These are phyloP conservation scores for Hagleromyces aurorensis DNA, from an alignment of 805 yeast genomes.

Conservation along the genomic window DNA sequence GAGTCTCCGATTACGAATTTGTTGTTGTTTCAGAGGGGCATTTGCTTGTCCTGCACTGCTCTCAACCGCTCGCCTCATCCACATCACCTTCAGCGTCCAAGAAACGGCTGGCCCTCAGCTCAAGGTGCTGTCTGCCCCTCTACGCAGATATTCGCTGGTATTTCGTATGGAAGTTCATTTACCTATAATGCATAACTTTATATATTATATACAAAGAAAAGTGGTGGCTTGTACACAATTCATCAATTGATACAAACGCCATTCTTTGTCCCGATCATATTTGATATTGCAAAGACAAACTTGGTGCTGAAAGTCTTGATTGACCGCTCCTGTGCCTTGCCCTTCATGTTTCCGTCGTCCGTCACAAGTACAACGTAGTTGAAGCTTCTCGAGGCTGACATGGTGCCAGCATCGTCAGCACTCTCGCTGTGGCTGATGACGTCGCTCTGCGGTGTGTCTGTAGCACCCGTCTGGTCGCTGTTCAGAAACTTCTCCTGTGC, in stretches of 20 bases:
- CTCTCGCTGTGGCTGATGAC: constrained; percentile 2
- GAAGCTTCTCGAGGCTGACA: constrained; percentile 40
- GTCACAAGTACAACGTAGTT: constrained; percentile 57
- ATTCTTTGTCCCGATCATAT: constrained; percentile 17
- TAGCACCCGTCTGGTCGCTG: constrained; percentile 6
- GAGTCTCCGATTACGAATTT: too few species aligned
- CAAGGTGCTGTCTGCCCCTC: constrained; percentile 11
- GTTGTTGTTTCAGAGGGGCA: too few species aligned
- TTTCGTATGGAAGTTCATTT: constrained; percentile 16
- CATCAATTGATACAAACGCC: constrained; percentile 18
- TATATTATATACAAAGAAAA: constrained; percentile 3
- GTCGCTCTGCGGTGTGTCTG: constrained; percentile 7
- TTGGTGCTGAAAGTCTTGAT: constrained; percentile 30
- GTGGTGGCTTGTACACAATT: constrained; percentile 2
- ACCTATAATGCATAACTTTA: constrained; percentile 1
- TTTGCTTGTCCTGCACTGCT: too few species aligned
- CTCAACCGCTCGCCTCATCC: too few species aligned
- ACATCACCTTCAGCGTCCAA: too few species aligned
- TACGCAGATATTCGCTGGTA: constrained; percentile 15
- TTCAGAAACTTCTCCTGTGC: constrained; percentile 24
- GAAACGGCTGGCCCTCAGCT: constrained; percentile 13
- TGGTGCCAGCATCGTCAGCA: constrained; percentile 22
- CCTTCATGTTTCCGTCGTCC: constrained; percentile 66
- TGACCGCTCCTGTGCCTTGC: constrained; percentile 39
- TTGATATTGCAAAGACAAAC: constrained; percentile 29